phyloP scores from a whole-genome alignment of 352 stramenopile genomes.

The Lagenidium sp. region DNA sequence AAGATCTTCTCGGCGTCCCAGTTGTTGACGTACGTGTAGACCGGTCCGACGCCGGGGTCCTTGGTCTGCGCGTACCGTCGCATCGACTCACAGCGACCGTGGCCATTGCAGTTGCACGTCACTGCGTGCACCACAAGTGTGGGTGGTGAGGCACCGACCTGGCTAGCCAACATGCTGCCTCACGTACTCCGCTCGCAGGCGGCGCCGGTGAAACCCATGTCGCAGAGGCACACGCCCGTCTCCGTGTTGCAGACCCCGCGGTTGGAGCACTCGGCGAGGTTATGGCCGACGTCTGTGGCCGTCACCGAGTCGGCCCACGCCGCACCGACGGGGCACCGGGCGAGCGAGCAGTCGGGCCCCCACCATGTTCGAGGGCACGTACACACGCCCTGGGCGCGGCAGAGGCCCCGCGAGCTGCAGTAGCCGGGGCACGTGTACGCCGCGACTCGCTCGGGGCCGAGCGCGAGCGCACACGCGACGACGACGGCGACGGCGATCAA shows the following conservation, averaged over 20 bases:
- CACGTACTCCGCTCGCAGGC: constrained; percentile 67
- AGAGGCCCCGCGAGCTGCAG: constrained; percentile 62
- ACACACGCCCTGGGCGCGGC: constrained; percentile 42
- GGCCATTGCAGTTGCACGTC: constrained; percentile 62
- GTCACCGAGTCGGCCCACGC: constrained; percentile 71
- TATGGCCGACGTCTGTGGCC: constrained; percentile 64
- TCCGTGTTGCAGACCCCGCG: constrained; percentile 48
- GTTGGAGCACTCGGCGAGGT: constrained; percentile 85
- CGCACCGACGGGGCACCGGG: constrained; percentile 45
- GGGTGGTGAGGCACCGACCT: background rate
- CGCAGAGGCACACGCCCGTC: constrained; percentile 52
- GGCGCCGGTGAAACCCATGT: constrained; percentile 62
- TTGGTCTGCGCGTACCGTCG: constrained; percentile 40
- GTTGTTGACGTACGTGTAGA: constrained; percentile 49
- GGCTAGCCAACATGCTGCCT: background rate
- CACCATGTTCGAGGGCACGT: constrained; percentile 34
- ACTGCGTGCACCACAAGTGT: constrained; percentile 16
- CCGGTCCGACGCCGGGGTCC: constrained; percentile 33
- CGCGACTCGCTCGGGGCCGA: no score
- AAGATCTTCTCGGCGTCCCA: constrained; percentile 84
- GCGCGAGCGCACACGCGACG: background rate
- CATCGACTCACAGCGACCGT: constrained; percentile 81
- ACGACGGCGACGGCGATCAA: constrained; percentile 6
- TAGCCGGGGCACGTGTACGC: constrained; percentile 59
- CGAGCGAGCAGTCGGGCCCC: constrained; percentile 56